Percentiles rank a stretch among this genome's conserved stretches.
Evolutionary conservation across 495 filamentous ascomycete genomes (phyloP).

Genomic region (Podospora tetraspora): DNA sequence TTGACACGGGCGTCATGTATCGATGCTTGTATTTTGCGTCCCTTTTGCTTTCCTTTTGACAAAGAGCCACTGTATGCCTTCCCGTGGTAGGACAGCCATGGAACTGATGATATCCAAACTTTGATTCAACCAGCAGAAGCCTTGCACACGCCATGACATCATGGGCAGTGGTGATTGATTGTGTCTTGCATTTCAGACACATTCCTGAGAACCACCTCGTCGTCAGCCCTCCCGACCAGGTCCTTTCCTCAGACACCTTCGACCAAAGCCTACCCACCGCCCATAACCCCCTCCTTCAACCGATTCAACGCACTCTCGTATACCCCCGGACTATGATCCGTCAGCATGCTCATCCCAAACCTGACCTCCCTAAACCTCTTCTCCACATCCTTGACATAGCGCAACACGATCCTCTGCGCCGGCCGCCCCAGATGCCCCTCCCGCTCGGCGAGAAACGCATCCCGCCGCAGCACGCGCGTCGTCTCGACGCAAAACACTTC

Average conservation of each 20-base stretch:
- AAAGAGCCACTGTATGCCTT: not conserved
- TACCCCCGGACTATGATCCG: constrained; percentile 68
- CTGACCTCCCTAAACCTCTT: constrained; percentile 61
- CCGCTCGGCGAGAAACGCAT: constrained; percentile 45
- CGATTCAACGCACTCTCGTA: constrained; percentile 56
- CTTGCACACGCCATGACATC: no score
- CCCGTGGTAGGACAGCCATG: not conserved
- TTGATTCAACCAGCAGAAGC: not conserved
- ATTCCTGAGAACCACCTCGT: no score
- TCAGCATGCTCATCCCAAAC: constrained; percentile 68
- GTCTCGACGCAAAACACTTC: constrained; percentile 71
- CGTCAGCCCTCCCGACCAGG: no score
- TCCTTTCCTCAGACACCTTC: no score
- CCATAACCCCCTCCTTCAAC: constrained; percentile 33
- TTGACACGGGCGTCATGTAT: not conserved
- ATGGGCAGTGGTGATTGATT: no score
- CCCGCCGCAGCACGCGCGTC: constrained; percentile 52
- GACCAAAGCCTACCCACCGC: not conserved
- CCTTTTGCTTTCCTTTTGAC: not conserved
- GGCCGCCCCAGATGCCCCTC: constrained; percentile 51
- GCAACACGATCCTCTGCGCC: constrained; percentile 60
- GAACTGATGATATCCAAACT: not conserved
- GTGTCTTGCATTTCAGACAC: no score
- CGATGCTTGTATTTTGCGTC: not conserved
- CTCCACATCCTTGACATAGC: constrained; percentile 62